These are phyloP conservation scores for Neofusicoccum sp. DNA, from an alignment of 2,329 filamentous ascomycete genomes.

Conservation along the genomic window DNA sequence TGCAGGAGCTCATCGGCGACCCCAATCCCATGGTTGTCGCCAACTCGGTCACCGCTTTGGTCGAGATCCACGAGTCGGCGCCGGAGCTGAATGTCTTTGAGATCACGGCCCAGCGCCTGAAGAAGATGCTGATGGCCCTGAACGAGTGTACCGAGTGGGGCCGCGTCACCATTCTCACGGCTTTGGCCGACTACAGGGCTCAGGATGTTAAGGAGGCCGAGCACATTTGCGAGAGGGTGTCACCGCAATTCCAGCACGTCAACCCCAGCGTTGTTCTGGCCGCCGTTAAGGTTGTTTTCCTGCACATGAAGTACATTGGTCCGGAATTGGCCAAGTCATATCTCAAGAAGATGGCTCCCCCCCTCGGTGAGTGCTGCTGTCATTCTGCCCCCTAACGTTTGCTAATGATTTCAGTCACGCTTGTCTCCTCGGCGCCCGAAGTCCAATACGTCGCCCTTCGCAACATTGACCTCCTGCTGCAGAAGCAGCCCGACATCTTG, in stretches of 20 bases:
- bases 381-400: slow-evolving; percentile 17
- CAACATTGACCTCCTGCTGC: slow-evolving; percentile 93
- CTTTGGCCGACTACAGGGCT: slow-evolving; percentile 82
- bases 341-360: slow-evolving; percentile 97
- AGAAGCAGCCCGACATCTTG: slow-evolving; percentile 93
- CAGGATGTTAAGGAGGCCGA: slow-evolving; percentile 92
- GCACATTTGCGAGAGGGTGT: slow-evolving; percentile 94
- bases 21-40: slow-evolving; percentile 99
- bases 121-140: slow-evolving; percentile 93
- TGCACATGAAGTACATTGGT: slow-evolving; percentile 86
- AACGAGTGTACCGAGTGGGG: slow-evolving; percentile 99
- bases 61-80: slow-evolving; percentile 85
- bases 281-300: slow-evolving; percentile 96
- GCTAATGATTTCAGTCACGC: slow-evolving; percentile 65
- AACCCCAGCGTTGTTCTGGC: slow-evolving; percentile 95
- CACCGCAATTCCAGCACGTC: slow-evolving; percentile 96
- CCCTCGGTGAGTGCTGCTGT: slow-evolving; percentile 64
- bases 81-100: slow-evolving; percentile 86
- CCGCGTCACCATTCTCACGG: slow-evolving; percentile 86
- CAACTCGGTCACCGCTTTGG: slow-evolving; percentile 90
- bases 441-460: slow-evolving; percentile 95
- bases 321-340: slow-evolving; percentile 79
- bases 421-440: slow-evolving; percentile 92
- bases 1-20: slow-evolving; percentile 95
- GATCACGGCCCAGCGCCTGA: slow-evolving; percentile 77